Evolutionary conservation across 306 rosid genomes (phyloP), one percentile per base, ranked within the genome.

Genomic region (Leucaena leucocephala): DNA sequence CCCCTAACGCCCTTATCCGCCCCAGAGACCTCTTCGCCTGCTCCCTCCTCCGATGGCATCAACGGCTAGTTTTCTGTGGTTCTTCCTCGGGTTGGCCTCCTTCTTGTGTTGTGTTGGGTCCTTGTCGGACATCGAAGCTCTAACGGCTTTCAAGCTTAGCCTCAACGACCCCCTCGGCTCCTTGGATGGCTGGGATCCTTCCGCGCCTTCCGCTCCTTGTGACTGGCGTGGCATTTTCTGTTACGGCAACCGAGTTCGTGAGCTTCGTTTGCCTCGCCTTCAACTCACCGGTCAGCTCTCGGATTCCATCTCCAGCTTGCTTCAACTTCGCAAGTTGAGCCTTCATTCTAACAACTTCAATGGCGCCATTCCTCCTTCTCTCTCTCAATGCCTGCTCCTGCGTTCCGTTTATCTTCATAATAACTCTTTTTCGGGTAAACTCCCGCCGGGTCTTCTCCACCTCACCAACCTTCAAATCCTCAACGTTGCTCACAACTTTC

Each of bases 161-260:
- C 89, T 93, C 66, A 78, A 78, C 17, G 97, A 93, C 76, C 98
- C 97, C 0, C 87, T 89, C 0, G 92, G 91, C 42, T 81, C 86
- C 21, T 59, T 93, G 13, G 87, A 85, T 68, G 78, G 84, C 3
- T 93, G 94, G 98, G 89, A 85, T 63, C 52, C 94, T 0, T 71
- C 94, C 76, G 81, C 92, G 7, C 85, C 91, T 0, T 78, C 87
- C 2, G 93, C 98, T 12, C 98, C 94, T 22, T 89, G 94, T 66
- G 98, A 93, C 84, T 93, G 94, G 94, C 88, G 78, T 15, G 94
- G 98, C 80, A 82, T 89, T 46, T 45, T 80, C 15, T 93, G 98
- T 71, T 79, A 4, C 77, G 64, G 84, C 38, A 78, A 74, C 84
- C 86, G 84, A 81, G 98, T 93, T 33, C 81, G 61, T 45, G 86